Conservation (phyloP, 164 flowering plant genomes). For the Berberis vulgaris region DNA sequence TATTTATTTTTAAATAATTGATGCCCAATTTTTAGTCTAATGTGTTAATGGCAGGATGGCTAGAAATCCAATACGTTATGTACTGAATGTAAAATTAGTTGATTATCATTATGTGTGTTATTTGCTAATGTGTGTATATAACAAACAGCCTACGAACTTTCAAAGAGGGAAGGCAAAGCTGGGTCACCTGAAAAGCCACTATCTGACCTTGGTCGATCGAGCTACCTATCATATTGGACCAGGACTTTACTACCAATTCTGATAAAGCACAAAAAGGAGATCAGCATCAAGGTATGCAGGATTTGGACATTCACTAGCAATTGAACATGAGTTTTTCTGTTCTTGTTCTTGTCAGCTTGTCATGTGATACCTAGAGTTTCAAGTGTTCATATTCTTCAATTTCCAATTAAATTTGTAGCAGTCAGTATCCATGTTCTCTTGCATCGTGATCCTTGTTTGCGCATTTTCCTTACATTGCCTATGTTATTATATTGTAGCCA, state of each 20-base stretch:
- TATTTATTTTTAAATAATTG: no score
- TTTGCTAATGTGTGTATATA: conserved; percentile 1
- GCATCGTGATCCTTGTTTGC: no score
- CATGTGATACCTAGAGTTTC: background rate
- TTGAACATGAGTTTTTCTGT: background rate
- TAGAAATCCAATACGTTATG: no score
- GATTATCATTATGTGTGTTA: no score
- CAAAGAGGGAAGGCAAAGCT: conserved; percentile 89
- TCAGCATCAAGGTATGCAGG: conserved; percentile 65
- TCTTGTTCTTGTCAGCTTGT: background rate
- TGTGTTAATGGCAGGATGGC: no score
- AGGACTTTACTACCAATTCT: conserved; percentile 75
- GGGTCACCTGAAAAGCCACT: conserved; percentile 95
- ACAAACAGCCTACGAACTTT: conserved; percentile 70
- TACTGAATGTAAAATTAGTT: no score
- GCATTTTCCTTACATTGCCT: no score
- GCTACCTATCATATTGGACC: conserved; percentile 94
- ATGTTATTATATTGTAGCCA: no score
- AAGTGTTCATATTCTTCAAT: background rate
- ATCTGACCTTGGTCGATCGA: conserved; percentile 78
- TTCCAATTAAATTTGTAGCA: no score
- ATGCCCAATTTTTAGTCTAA: no score
- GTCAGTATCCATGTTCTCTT: no score
- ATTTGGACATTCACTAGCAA: background rate
- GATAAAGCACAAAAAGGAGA: conserved; percentile 80